phyloP scores from a whole-genome alignment of 2,329 filamentous ascomycete genomes.

The Didymellaceae sp. region DNA sequence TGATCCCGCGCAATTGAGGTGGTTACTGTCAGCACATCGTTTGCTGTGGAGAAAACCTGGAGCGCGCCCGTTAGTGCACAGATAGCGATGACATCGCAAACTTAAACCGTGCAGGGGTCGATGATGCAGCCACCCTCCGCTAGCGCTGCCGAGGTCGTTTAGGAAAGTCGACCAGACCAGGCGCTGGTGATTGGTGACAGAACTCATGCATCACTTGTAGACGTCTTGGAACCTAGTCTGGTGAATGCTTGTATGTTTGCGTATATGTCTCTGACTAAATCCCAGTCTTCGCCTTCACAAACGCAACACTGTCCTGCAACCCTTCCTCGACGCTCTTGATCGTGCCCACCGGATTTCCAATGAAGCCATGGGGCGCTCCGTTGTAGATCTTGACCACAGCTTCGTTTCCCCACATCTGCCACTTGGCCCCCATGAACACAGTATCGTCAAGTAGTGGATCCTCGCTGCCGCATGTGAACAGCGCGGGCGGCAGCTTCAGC shows the following conservation, averaged over 20 bases:
- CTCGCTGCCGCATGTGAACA: conserved; percentile 63
- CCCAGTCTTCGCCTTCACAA: conserved; percentile 45
- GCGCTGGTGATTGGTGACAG: too few species aligned
- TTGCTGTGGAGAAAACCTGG: conserved; percentile 13
- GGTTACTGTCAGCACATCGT: conserved; percentile 4
- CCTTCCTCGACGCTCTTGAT: conserved; percentile 48
- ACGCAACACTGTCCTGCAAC: conserved; percentile 49
- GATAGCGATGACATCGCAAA: conserved; percentile 14
- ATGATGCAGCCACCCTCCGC: not conserved
- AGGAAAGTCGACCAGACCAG: too few species aligned
- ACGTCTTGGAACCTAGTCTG: not conserved
- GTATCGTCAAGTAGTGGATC: conserved; percentile 62
- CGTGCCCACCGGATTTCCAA: conserved; percentile 48
- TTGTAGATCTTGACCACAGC: conserved; percentile 60
- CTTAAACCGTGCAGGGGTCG: not conserved
- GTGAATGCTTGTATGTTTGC: not conserved
- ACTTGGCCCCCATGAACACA: conserved; percentile 61
- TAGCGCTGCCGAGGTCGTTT: not conserved
- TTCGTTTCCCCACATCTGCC: conserved; percentile 59
- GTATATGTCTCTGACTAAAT: not conserved
- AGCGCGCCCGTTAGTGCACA: conserved; percentile 1
- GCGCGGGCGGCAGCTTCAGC: conserved; percentile 56
- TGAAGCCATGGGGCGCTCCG: conserved; percentile 63
- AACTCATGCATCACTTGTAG: too few species aligned
- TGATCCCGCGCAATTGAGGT: conserved; percentile 18